Percentiles rank a stretch among this genome's conserved stretches.
phyloP scores from a whole-genome alignment of 2,329 filamentous ascomycete genomes.

The Aureobasidium sp. region DNA sequence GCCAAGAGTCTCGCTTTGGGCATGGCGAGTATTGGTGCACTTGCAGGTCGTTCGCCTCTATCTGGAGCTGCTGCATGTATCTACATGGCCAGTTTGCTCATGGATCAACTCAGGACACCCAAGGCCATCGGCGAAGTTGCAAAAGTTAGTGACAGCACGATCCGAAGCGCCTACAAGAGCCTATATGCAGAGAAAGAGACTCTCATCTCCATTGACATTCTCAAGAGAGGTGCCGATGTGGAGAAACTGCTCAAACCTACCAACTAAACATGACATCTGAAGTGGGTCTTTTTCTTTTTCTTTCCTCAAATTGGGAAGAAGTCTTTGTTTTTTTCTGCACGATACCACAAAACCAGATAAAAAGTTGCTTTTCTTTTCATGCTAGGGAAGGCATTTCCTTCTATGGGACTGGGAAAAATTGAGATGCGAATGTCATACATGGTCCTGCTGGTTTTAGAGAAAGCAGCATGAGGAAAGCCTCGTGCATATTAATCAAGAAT shows the following conservation, averaged over 20 bases:
- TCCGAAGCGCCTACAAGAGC: constrained; percentile 89
- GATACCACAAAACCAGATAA: background rate
- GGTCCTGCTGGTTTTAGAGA: background rate
- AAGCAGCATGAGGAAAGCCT: background rate
- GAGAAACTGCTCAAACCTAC: constrained; percentile 54
- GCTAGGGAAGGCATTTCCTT: background rate
- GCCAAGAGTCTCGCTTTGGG: constrained; percentile 69
- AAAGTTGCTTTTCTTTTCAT: background rate
- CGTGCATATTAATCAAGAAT: background rate
- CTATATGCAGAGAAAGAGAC: constrained; percentile 66
- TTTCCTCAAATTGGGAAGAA: background rate
- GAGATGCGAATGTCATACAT: background rate
- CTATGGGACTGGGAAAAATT: too few species aligned
- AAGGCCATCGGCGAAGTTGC: constrained; percentile 79
- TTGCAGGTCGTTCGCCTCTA: constrained; percentile 86
- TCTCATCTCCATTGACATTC: constrained; percentile 67
- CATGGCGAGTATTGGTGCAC: constrained; percentile 66
- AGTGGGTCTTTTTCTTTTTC: background rate
- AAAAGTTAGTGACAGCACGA: constrained; percentile 92
- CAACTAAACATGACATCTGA: background rate
- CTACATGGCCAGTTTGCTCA: constrained; percentile 86
- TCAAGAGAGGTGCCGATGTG: constrained; percentile 62
- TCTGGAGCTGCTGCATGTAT: constrained; percentile 94
- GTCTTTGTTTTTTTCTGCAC: background rate
- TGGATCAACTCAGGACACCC: constrained; percentile 69